Conservation (phyloP, 2,329 filamentous ascomycete genomes). For the Cordyceps cicadae region DNA sequence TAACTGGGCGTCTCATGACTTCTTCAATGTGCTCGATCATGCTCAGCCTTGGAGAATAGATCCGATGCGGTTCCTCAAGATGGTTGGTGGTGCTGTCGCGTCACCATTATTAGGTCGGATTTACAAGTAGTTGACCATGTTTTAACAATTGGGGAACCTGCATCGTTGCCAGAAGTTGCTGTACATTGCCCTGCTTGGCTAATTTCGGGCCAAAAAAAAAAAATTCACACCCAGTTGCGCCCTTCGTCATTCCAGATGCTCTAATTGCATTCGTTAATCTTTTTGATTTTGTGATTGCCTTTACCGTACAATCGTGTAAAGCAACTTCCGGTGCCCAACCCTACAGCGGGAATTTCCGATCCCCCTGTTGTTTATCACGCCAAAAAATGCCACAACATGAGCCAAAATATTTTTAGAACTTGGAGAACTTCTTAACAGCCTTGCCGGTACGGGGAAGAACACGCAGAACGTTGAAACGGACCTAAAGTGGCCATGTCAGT, state of each 20-base stretch:
- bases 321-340: constrained; percentile 34
- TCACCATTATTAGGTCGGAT: neutral
- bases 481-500: constrained; percentile 42
- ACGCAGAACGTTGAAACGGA: constrained; percentile 99
- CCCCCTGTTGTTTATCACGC: constrained; percentile 42
- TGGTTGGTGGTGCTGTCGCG: neutral
- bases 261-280: constrained; percentile 32
- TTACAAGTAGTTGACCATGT: neutral
- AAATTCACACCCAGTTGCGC: neutral
- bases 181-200: neutral
- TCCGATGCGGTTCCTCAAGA: too few species aligned
- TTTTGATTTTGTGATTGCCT: constrained; percentile 35
- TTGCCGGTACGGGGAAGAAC: constrained; percentile 97
- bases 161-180: neutral
- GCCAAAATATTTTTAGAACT: constrained; percentile 68
- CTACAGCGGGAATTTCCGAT: constrained; percentile 29
- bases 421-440: constrained; percentile 94
- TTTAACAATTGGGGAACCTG: neutral
- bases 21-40: neutral
- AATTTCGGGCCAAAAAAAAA: neutral
- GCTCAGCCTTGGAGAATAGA: neutral
- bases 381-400: constrained; percentile 43
- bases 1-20: neutral
- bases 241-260: neutral
- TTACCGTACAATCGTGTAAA: constrained; percentile 37